phyloP scores from a whole-genome alignment of 2,329 filamentous ascomycete species.

The Aspergillus quadricinctus region DNA sequence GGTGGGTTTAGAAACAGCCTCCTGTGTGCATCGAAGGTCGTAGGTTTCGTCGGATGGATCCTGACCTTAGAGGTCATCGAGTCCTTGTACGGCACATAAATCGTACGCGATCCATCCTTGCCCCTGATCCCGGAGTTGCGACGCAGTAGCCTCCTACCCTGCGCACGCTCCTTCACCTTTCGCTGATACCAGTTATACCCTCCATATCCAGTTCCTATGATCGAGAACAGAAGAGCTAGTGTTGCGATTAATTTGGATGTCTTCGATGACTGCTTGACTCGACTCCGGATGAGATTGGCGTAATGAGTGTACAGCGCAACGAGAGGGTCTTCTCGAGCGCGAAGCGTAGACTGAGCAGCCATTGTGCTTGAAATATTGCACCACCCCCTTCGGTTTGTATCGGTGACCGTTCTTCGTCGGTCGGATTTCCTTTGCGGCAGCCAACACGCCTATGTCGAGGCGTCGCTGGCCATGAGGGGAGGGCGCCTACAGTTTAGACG shows the following conservation, averaged over 20 bases:
- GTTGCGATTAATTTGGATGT: constrained; percentile 71
- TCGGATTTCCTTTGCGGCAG: constrained; percentile 9
- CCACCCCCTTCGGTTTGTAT: not conserved
- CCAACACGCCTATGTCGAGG: constrained; percentile 11
- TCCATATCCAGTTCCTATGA: constrained; percentile 75
- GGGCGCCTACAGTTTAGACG: constrained; percentile 6
- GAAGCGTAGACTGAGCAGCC: constrained; percentile 84
- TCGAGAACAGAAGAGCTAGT: constrained; percentile 69
- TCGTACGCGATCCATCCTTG: constrained; percentile 90
- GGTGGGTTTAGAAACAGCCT: constrained; percentile 90
- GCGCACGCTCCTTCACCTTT: constrained; percentile 71
- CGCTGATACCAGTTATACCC: constrained; percentile 72
- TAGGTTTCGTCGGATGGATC: constrained; percentile 82
- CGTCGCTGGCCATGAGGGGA: constrained; percentile 15
- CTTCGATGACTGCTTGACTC: constrained; percentile 61
- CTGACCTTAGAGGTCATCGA: constrained; percentile 74
- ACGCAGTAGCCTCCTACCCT: constrained; percentile 74
- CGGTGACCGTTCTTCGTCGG: not conserved
- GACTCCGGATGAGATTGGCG: constrained; percentile 44
- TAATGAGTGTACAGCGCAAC: constrained; percentile 55
- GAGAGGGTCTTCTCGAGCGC: constrained; percentile 62
- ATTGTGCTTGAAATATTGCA: constrained; percentile 44
- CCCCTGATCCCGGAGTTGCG: constrained; percentile 89
- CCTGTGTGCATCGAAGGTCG: constrained; percentile 94
- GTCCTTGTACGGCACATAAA: constrained; percentile 90